Evolutionary conservation across 1,139 yeast genomes (phyloP).

Genomic region (Taphrina betulina): DNA sequence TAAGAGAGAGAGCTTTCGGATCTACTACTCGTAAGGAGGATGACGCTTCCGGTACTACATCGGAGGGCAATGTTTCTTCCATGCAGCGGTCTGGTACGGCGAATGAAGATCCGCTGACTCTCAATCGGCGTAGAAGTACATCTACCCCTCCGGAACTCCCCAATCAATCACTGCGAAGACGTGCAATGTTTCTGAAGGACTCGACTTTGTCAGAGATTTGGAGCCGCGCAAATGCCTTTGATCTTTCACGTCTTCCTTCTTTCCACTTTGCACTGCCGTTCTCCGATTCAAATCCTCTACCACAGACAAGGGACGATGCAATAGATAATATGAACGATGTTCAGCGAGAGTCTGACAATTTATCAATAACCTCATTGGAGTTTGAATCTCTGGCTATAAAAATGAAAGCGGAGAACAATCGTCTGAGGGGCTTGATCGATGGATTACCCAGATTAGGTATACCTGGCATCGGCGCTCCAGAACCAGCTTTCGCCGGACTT

Average conservation of each 20-base stretch:
- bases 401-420: slow-evolving; percentile 26
- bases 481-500: slow-evolving; percentile 16
- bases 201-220: slow-evolving; percentile 7
- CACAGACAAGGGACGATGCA: slow-evolving; percentile 1
- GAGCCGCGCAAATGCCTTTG: slow-evolving; percentile 8
- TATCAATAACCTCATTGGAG: slow-evolving; percentile 25
- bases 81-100: too few species aligned
- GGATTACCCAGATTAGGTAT: slow-evolving; percentile 22
- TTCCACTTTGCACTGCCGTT: slow-evolving; percentile 29
- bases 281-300: slow-evolving; percentile 9
- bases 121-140: slow-evolving; percentile 3
- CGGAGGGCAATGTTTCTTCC: too few species aligned
- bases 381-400: slow-evolving; percentile 16
- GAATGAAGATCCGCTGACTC: too few species aligned
- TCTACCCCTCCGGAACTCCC: slow-evolving; percentile 4
- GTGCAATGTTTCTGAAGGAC: slow-evolving; percentile 13
- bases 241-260: slow-evolving; percentile 12
- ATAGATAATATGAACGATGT: not conserved
- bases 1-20: slow-evolving; percentile 6
- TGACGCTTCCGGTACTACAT: not conserved
- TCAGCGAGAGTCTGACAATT: slow-evolving; percentile 10
- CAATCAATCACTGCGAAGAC: slow-evolving; percentile 1
- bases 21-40: not conserved
- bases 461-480: slow-evolving; percentile 8
- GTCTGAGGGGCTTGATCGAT: slow-evolving; percentile 24